phyloP scores from a whole-genome alignment of 2,329 filamentous ascomycete species.

The Rosellinia necatrix region DNA sequence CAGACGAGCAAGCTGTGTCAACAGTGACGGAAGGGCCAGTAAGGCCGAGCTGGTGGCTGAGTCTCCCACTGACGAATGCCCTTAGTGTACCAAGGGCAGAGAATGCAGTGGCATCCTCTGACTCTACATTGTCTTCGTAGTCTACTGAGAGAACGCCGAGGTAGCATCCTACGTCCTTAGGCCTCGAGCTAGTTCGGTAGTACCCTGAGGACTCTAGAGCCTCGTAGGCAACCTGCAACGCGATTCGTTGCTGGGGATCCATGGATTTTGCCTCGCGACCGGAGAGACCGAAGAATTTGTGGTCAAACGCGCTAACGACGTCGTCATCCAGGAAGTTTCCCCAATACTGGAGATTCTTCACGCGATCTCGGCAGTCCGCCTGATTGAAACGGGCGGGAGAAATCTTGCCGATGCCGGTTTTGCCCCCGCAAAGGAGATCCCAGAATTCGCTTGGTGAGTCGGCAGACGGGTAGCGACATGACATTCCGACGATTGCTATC shows the following conservation, averaged over 20 bases:
- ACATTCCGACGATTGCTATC: conserved; percentile 10
- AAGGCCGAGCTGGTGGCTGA: conserved; percentile 44
- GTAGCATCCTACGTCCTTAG: conserved; percentile 1
- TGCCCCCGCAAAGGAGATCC: background rate
- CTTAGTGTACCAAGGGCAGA: conserved; percentile 31
- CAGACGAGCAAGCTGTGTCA: conserved; percentile 46
- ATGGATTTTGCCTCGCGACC: background rate
- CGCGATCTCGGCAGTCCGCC: background rate
- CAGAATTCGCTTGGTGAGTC: conserved; percentile 7
- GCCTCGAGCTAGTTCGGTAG: background rate
- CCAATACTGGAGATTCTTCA: background rate
- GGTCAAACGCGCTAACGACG: conserved; percentile 8
- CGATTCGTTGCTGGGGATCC: conserved; percentile 9
- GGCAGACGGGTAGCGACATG: conserved; percentile 6
- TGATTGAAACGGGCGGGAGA: conserved; percentile 2
- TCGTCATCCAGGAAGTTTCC: conserved; percentile 10
- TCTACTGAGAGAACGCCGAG: background rate
- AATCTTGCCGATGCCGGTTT: conserved; percentile 3
- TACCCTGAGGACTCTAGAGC: conserved; percentile 13
- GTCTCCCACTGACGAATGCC: conserved; percentile 35
- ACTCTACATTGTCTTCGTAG: conserved; percentile 8
- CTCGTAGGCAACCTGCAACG: conserved; percentile 8
- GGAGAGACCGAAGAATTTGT: conserved; percentile 3
- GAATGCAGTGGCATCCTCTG: conserved; percentile 1
- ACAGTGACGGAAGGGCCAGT: conserved; percentile 41